phyloP scores from a whole-genome alignment of 2,329 filamentous ascomycete genomes.

The Ophiostoma sp. region DNA sequence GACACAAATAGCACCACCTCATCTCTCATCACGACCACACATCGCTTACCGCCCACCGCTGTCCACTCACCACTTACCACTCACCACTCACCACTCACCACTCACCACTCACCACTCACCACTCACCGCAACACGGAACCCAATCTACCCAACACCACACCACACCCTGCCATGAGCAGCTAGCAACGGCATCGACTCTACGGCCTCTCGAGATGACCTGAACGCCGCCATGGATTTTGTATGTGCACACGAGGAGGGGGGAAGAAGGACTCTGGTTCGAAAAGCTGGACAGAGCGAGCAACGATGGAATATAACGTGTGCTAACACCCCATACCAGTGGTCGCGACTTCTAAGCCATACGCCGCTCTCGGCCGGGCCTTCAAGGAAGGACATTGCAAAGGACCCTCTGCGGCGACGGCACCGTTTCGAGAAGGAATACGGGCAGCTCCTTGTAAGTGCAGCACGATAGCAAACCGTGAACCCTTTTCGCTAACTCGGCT shows the following conservation, averaged over 20 bases:
- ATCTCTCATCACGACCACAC: not conserved
- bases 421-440: constrained; percentile 63
- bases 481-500: not conserved
- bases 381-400: constrained; percentile 55
- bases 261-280: not conserved
- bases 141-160: not conserved
- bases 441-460: constrained; percentile 51
- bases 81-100: not conserved
- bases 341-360: constrained; percentile 60
- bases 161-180: constrained; percentile 9
- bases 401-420: constrained; percentile 59
- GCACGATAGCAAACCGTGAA: not conserved
- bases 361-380: constrained; percentile 50
- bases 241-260: constrained; percentile 30
- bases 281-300: too few relatives aligned
- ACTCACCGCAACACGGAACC: not conserved
- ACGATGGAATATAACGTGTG: not conserved
- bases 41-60: not conserved
- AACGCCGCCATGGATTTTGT: constrained; percentile 53
- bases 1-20: not conserved
- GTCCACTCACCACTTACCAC: not conserved
- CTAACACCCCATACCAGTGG: constrained; percentile 46
- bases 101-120: not conserved
- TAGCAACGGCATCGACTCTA: not conserved
- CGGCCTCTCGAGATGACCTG: constrained; percentile 41